A percentile compares a stretch with the other conserved stretches of the same genome.
phyloP scores from a whole-genome alignment of 805 yeast species.

The Zygotorulaspora chibaensis region DNA sequence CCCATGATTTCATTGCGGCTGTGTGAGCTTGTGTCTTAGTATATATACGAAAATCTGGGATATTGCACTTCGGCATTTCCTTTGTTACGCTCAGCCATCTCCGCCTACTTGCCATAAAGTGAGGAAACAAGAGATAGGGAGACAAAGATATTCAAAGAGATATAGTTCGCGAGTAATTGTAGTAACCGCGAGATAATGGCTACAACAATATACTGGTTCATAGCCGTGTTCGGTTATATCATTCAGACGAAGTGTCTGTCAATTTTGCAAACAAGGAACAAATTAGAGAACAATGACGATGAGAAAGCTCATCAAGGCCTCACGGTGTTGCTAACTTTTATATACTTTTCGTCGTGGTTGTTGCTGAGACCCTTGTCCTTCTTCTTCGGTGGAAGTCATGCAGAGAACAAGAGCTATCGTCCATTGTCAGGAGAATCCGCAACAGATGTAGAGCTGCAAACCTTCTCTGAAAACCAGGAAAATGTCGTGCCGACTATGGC shows the following conservation, averaged over 20 bases:
- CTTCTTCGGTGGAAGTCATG: slow-evolving; percentile 1
- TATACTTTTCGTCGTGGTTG: slow-evolving; percentile 28
- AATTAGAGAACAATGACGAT: slow-evolving; percentile 10
- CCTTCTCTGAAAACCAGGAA: slow-evolving; percentile 1
- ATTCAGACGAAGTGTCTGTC: slow-evolving; percentile 30
- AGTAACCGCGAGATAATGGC: slow-evolving; percentile 1
- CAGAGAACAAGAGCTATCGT: background rate
- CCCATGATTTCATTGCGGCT: too few species aligned
- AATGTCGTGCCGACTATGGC: too few species aligned
- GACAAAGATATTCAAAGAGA: too few species aligned
- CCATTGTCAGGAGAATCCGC: background rate
- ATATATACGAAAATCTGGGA: too few species aligned
- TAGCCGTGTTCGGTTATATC: slow-evolving; percentile 26
- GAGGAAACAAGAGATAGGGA: background rate
- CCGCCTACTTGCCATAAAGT: too few species aligned
- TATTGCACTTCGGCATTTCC: too few species aligned
- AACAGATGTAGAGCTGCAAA: slow-evolving; percentile 6
- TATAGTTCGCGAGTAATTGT: background rate
- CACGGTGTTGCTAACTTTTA: slow-evolving; percentile 22
- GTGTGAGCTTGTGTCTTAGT: too few species aligned
- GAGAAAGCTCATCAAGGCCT: slow-evolving; percentile 12
- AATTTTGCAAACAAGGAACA: slow-evolving; percentile 15
- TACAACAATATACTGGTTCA: slow-evolving; percentile 24
- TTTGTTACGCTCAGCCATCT: too few species aligned
- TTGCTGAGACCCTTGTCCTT: slow-evolving; percentile 23